Evolutionary conservation across 805 yeast genomes (phyloP), one percentile per base, ranked within the genome.

Genomic region (Teunomyces tritomae): DNA sequence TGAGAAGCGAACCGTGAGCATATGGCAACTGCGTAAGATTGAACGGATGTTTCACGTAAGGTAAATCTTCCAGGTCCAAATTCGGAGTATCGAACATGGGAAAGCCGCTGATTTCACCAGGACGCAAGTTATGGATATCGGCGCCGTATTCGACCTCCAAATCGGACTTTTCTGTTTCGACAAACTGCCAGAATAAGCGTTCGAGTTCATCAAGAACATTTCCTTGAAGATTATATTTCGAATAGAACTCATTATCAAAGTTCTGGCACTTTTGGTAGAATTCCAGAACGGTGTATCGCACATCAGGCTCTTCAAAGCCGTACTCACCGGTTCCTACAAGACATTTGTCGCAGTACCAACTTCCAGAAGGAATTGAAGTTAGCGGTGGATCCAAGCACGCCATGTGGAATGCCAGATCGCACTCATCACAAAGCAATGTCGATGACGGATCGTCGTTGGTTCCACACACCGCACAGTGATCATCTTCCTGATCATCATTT

Each of bases 311-410:
- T 53, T 86, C 91, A 63, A 92, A 91, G 0, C 96, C 96, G 59
- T 89, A 91, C 53, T 83, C 90, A 1, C 94, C 92, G 35, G 88
- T 85, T 0, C 96, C 96, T 10, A 86, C 73, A n/a, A 91, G 70
- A 64, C 98, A 91, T 48, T 78, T 78, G 43, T 85, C 85, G 63
- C 98, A 91, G 59, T 77, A 84, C 96, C 96, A 91, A 13, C 73
- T 77, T 8, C 79, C 79, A 24, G 71, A 60, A 0, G 91, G 90
- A 1, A 84, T 67, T 2, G 57, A 57, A 0, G 64, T 59, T 20
- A 85, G 54, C 1, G 82, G 82, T 2, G 85, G 85, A 10, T 65
- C 66, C n/a, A 89, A 67, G 59, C 96, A 89, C 34, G 69, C 66
- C 65, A 74, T 71, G 63, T 91, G 97, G 63, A 70, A 89, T 1